Base-by-base conservation (phyloP, 2,329 filamentous ascomycete species). In the Myriosclerotinia scirpicola region DNA sequence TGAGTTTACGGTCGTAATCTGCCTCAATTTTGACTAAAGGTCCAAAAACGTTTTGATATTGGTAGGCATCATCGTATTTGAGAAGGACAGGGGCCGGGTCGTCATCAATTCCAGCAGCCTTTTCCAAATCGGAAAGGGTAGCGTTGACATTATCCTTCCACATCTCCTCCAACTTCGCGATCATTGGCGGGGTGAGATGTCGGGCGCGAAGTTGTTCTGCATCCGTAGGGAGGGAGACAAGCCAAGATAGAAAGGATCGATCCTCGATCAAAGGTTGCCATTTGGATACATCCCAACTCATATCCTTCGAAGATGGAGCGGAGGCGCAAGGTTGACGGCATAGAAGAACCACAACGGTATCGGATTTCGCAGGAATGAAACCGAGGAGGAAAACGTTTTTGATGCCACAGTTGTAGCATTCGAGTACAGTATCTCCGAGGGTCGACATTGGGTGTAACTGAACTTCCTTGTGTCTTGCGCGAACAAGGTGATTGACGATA, bases 371-470 rank as follows among this genome's bases (percentile, higher is more conserved):
- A 12, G 95, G 96, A 73, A 99, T 99, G 78, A 99, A 99, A 8
- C 95, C 95, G 38, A 99, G 88, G 46, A 98, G 84, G 74, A 99
- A 99, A 59, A 97, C 94, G 77, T 99, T 99, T 81, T 97, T 98
- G n/a, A 92, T 97, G 56, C 94, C 95, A 79, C 95, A 99, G 80
- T 97, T 98, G 82, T 99, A 99, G 81, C 95, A 99, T 81, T 99
- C 95, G 69, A 99, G 85, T 48, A 96, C 92, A 0, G 95, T 99
- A 77, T 99, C 96, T 70, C 95, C 95, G 14, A 99, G 87, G 9
- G 93, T 89, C 22, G 95, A 98, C 72, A 90, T 88, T 9, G 95
- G 94, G 78, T 99, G 95, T 65, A 99, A 87, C 79, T 97, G 94
- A 64, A 99, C 95, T 81, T 99, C 96, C 83, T 98, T 99, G 82